These are phyloP conservation scores for Rhizophora mangle DNA, from an alignment of 345 rosid genomes.

Conservation along the genomic window DNA sequence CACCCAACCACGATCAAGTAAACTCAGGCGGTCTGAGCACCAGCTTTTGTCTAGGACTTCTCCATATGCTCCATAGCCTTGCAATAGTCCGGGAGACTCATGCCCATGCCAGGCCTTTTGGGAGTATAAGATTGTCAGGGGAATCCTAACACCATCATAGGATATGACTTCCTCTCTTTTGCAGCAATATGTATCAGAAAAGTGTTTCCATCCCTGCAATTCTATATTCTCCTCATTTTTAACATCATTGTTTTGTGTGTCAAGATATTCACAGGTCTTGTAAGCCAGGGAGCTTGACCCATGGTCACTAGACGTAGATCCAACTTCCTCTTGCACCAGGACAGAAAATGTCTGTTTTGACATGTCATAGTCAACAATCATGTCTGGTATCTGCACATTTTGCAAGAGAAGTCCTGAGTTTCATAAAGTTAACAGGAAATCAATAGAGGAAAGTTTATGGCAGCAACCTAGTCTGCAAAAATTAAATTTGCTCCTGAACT, in stretches of 20 bases:
- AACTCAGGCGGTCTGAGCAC: conserved; percentile 66
- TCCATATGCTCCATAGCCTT: conserved; percentile 89
- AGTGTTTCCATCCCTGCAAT: conserved; percentile 45
- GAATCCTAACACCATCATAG: conserved; percentile 67
- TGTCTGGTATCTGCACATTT: conserved; percentile 73
- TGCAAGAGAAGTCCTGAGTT: not conserved
- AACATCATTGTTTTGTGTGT: conserved; percentile 18
- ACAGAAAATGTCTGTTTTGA: conserved; percentile 46
- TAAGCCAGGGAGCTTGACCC: conserved; percentile 21
- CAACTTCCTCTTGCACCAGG: conserved; percentile 64
- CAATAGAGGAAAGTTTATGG: no score
- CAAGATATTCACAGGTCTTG: conserved; percentile 13
- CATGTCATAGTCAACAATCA: conserved; percentile 78
- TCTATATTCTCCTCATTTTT: conserved; percentile 15
- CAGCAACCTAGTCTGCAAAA: no score
- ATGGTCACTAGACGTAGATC: conserved; percentile 27
- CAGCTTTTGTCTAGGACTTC: conserved; percentile 80
- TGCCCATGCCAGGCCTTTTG: conserved; percentile 53
- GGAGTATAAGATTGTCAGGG: conserved; percentile 76
- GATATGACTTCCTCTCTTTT: conserved; percentile 69
- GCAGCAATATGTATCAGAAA: conserved; percentile 57
- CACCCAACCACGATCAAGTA: conserved; percentile 95
- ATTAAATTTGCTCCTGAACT: no score
- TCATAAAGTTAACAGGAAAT: no score
- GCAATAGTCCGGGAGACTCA: conserved; percentile 64